These are phyloP conservation scores for Vaccinium darrowii DNA, from an alignment of 148 eudicot genomes.

Conservation along the genomic window DNA sequence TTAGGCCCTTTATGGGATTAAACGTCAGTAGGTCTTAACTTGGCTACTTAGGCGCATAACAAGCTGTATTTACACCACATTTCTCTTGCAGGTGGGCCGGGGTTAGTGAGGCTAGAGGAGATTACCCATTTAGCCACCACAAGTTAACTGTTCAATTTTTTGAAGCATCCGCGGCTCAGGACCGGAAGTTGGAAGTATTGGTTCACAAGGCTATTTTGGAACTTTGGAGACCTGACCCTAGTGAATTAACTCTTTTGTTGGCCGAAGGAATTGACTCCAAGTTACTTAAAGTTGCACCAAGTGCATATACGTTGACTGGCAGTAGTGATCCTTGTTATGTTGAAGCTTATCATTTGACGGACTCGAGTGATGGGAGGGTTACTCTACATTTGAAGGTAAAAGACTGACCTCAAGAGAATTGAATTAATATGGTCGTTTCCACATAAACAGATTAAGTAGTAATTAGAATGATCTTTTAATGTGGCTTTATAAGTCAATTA, in stretches of 20 bases:
- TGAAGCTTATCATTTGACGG: conserved; percentile 95
- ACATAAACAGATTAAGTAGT: neutral
- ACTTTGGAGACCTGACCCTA: conserved; percentile 97
- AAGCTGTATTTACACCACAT: neutral
- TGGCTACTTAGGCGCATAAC: conserved; percentile 3
- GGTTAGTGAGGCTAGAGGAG: conserved; percentile 84
- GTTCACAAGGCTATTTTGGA: conserved; percentile 95
- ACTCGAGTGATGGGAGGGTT: conserved; percentile 92
- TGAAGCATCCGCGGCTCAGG: conserved; percentile 95
- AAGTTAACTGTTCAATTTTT: conserved; percentile 94
- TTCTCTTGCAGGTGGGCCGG: conserved; percentile 85
- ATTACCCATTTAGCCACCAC: conserved; percentile 98
- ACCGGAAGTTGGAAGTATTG: conserved; percentile 88
- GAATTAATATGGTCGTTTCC: neutral
- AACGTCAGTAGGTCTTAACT: neutral
- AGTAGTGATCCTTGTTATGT: conserved; percentile 98
- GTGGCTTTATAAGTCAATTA: neutral
- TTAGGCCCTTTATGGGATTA: conserved; percentile 4
- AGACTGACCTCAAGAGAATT: neutral
- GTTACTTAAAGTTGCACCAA: conserved; percentile 78
- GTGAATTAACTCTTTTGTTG: conserved; percentile 74
- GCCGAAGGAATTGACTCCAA: conserved; percentile 66
- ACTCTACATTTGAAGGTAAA: conserved; percentile 87
- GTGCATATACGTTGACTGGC: conserved; percentile 75
- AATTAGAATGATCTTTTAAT: neutral